Conservation (phyloP, 306 rosid genomes). For the Comarum palustre region DNA sequence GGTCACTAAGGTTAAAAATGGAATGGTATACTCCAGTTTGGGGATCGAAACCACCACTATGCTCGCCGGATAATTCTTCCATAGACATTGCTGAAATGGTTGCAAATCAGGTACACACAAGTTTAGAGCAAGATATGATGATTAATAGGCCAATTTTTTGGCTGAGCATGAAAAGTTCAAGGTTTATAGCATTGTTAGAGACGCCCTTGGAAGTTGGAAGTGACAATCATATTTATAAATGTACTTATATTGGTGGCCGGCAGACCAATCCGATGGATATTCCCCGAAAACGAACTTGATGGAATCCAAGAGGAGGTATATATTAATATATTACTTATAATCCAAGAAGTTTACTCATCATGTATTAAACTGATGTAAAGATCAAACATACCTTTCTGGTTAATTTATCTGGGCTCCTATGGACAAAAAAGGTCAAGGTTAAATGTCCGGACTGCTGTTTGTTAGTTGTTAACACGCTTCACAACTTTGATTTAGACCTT, state of each 20-base stretch:
- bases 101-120: neutral
- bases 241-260: neutral
- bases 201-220: neutral
- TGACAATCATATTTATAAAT: neutral
- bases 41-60: conserved; percentile 49
- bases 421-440: neutral
- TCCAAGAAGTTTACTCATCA: no score
- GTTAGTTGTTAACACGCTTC: conserved; percentile 97
- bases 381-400: no score
- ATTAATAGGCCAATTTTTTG: conserved; percentile 4
- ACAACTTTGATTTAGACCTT: conserved; percentile 88
- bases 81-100: conserved; percentile 5
- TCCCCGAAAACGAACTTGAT: neutral
- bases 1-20: conserved; percentile 29
- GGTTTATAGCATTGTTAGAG: conserved; percentile 7
- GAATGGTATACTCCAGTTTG: conserved; percentile 61
- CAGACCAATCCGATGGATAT: neutral
- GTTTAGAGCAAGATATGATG: neutral
- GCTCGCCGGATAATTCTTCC: conserved; percentile 19
- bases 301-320: no score
- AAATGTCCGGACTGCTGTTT: no score
- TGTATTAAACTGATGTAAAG: no score
- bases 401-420: no score
- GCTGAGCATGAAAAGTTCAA: neutral
- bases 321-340: no score